These are phyloP conservation scores for Priceomyces haplophilus DNA, from an alignment of 805 yeast genomes.

Conservation along the genomic window DNA sequence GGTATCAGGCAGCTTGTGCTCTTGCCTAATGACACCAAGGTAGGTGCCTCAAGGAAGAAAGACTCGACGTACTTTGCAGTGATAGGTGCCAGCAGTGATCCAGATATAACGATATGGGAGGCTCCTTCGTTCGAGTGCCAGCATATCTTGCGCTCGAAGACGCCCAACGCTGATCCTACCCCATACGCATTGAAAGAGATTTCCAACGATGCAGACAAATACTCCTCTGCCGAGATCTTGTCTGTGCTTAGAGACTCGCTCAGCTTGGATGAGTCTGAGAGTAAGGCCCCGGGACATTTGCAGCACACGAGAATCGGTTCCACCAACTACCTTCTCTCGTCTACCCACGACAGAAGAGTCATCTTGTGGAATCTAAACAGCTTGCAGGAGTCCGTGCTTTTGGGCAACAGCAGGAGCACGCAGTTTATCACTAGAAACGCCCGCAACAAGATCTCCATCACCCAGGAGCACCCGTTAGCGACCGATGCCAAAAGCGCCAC, in stretches of 20 bases:
- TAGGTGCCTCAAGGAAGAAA: slow-evolving; percentile 17
- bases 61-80: slow-evolving; percentile 8
- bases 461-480: background rate
- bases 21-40: slow-evolving; percentile 39
- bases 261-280: slow-evolving; percentile 18
- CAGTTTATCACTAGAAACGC: background rate
- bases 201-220: slow-evolving; percentile 8
- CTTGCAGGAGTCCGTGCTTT: slow-evolving; percentile 15
- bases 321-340: slow-evolving; percentile 17
- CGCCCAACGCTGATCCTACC: slow-evolving; percentile 18
- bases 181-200: slow-evolving; percentile 23
- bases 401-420: background rate
- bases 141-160: slow-evolving; percentile 18
- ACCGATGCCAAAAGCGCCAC: background rate
- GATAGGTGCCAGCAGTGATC: slow-evolving; percentile 20
- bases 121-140: slow-evolving; percentile 60
- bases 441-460: background rate
- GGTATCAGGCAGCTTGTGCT: slow-evolving; percentile 49
- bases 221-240: slow-evolving; percentile 15
- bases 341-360: slow-evolving; percentile 27
- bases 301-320: slow-evolving; percentile 9
- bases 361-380: slow-evolving; percentile 27
- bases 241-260: slow-evolving; percentile 10
- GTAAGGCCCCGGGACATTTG: slow-evolving; percentile 11
- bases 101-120: slow-evolving; percentile 73